Evolutionary conservation across 345 rosid genomes (phyloP), one percentile per base, ranked within the genome.

Genomic region (Litchi chinensis): DNA sequence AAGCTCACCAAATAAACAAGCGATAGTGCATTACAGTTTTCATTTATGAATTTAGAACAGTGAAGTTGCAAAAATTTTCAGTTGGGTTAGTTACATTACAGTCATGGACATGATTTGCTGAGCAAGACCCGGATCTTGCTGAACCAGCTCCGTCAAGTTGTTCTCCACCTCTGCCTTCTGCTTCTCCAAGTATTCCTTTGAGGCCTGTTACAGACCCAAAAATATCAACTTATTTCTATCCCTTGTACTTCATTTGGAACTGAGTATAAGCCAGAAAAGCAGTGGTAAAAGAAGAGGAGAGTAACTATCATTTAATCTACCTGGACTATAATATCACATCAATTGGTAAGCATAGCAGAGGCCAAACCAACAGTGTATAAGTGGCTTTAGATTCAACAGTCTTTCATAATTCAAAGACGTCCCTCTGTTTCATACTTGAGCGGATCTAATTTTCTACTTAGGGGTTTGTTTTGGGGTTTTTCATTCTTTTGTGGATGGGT

Each of bases 141-240:
- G 95, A 80, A 97, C 83, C 77, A 97, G 92, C 89, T 94, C 99
- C 89, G 84, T 88, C 85, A 91, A 80, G 86, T 93, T 94, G 89
- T 76, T 92, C 89, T 94, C 98, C 40, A 91, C 93, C 83, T 94
- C 99, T 18, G 87, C 85, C 59, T 67, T 88, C 83, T 94, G 98
- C 87, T 94, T 94, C 81, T 97, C 97, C 86, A 94, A 81, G 85
- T 94, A 94, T 68, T 97, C 98, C 89, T 89, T 94, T 0, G 98
- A 97, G 65, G 88, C 86, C 98, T 93, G 86, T 71, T 28, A 75
- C 78, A 83, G 48, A 76, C 21, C 77, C 18, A 60, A 77, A 77
- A 43, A 73, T 7, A 66, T 41, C 62, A 32, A 39, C 24, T 68
- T 57, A 48, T 40, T 63, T 26, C 66, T 16, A 44, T 62, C 48